A percentile compares a stretch with the other conserved stretches of the same genome.
Evolutionary conservation across 139 green algal genomes (phyloP).

Genomic region (Astrephomene gubernaculifera): DNA sequence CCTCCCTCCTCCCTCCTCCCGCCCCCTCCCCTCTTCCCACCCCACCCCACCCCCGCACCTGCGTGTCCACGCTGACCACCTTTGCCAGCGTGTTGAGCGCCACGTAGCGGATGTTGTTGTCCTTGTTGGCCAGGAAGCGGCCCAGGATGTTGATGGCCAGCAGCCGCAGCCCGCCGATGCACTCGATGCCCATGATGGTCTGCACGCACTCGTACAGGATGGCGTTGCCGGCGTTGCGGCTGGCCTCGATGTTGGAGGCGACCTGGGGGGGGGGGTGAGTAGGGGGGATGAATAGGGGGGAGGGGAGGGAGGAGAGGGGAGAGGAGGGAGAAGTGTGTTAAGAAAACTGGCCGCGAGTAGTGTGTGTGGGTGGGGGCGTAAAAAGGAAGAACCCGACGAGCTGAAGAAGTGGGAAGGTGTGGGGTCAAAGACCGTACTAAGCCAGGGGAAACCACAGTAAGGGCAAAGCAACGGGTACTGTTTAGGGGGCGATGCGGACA

Average conservation of each 20-base stretch:
- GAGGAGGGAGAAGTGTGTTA: too few species aligned
- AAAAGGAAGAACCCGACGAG: too few species aligned
- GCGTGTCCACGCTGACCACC: conserved; percentile 82
- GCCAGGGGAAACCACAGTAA: too few species aligned
- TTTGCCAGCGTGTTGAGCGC: conserved; percentile 95
- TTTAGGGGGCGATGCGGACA: too few species aligned
- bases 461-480: too few species aligned
- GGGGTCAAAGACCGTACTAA: too few species aligned
- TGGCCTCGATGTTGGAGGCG: conserved; percentile 89
- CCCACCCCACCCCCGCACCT: conserved; percentile 35
- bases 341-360: too few species aligned
- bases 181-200: conserved; percentile 94
- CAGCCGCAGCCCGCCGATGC: conserved; percentile 91
- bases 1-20: neutral
- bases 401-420: too few species aligned
- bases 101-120: conserved; percentile 98
- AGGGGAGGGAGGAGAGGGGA: neutral
- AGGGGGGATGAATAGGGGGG: neutral
- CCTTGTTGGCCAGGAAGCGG: conserved; percentile 87
- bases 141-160: conserved; percentile 98
- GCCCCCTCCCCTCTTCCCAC: neutral
- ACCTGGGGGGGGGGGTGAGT: conserved; percentile 60
- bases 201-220: conserved; percentile 97
- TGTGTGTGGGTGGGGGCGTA: too few species aligned
- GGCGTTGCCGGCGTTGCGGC: conserved; percentile 92